A percentile compares a stretch with the other conserved stretches of the same genome.
Evolutionary conservation across 768 basidiomycete genomes (phyloP).

Genomic region (Kwoniella mangroviensis): DNA sequence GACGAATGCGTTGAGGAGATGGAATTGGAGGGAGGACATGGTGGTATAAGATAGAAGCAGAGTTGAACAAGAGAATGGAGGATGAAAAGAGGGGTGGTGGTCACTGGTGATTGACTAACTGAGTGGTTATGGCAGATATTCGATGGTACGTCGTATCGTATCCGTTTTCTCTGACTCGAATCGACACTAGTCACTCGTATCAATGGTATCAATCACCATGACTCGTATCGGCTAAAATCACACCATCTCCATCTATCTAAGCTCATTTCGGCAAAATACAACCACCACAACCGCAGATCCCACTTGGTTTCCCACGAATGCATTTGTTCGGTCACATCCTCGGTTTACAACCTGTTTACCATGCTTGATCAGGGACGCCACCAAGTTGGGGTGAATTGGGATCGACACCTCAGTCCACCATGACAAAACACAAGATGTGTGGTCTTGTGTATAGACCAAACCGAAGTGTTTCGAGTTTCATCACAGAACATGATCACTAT

Average conservation of each 20-base stretch:
- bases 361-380: neutral
- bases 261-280: neutral
- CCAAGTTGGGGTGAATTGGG: neutral
- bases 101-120: too few relatives aligned
- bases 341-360: neutral
- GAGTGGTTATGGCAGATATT: too few relatives aligned
- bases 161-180: neutral
- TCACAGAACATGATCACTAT: neutral
- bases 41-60: neutral
- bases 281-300: too few relatives aligned
- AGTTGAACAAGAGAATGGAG: neutral
- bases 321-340: neutral
- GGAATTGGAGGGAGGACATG: slow-evolving; percentile 25
- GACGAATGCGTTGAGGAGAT: slow-evolving; percentile 44
- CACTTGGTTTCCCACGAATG: neutral
- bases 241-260: neutral
- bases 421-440: neutral
- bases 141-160: neutral
- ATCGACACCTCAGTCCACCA: neutral
- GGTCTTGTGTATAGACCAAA: neutral
- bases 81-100: too few relatives aligned
- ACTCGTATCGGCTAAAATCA: neutral
- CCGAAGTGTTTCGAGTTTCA: neutral
- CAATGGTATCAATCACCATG: neutral
- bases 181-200: neutral